Conservation (phyloP, 306 rosid species). For the Trichosanthes truncata region DNA sequence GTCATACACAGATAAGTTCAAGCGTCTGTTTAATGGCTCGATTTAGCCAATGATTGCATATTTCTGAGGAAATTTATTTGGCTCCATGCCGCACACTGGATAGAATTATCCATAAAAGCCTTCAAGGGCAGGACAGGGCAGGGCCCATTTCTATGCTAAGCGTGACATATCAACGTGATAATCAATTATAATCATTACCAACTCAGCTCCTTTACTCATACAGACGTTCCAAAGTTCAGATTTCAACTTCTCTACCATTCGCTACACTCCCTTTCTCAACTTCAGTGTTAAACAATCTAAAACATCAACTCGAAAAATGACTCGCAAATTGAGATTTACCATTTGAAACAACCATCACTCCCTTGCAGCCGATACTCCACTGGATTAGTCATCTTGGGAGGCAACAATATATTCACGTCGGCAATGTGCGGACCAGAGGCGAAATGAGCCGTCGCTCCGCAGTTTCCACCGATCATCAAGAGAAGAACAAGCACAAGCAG, state of each 20-base stretch:
- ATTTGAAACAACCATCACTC: constrained; percentile 91
- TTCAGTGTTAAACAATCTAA: neutral
- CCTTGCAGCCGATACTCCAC: constrained; percentile 86
- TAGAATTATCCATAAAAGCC: neutral
- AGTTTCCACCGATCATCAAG: constrained; percentile 9
- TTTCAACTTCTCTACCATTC: neutral
- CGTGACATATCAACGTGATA: neutral
- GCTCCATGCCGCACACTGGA: neutral
- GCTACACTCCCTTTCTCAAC: neutral
- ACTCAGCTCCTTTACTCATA: neutral
- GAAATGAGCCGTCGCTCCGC: constrained; percentile 25
- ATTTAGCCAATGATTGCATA: neutral
- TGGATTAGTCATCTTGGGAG: constrained; percentile 74
- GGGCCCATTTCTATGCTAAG: neutral
- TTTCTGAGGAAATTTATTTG: neutral
- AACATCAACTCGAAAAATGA: neutral
- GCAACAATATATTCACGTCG: constrained; percentile 68
- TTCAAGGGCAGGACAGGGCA: neutral
- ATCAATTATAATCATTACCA: neutral
- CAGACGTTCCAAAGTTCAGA: neutral
- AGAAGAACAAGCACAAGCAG: constrained; percentile 17
- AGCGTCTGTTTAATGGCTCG: neutral
- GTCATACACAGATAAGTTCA: neutral
- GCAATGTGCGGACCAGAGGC: constrained; percentile 84
- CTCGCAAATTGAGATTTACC: constrained; percentile 22